Base-by-base conservation (phyloP, 2,329 filamentous ascomycete species). In the Colletotrichum coccodes region DNA sequence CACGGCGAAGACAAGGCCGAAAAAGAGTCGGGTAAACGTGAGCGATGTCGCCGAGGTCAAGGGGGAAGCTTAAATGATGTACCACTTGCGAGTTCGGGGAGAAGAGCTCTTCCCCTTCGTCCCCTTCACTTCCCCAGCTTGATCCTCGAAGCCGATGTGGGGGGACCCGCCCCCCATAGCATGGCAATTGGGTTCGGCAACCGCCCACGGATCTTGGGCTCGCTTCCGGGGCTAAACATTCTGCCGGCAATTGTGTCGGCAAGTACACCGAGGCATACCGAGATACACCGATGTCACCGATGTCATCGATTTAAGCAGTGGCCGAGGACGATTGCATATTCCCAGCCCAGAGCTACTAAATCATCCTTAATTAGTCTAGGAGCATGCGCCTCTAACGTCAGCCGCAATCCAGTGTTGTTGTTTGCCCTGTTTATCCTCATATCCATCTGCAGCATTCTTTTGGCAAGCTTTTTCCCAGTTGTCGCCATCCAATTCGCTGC, bases 171-270 rank as follows among this genome's bases (percentile, higher is more conserved):
- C 49, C 34, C 9, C 21, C 54, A 66, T 65, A 62, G 66, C 66
- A 69, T 65, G 66, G 66, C 66, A 69, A 69, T 69, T 69, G 66
- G 61, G 54, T 66, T 69, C 66, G 66, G 66, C 66, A 69, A 69
- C 49, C 44, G 40, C 21, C n/a, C 44, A 5, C 18, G 42, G 57
- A 49, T 42, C 57, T 50, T 49, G 2, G 36, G 34, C 6, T 49
- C 49, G 34, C 49, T 65, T 16, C 66, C 28, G 66, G 66, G 66
- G 61, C 28, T 66, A 60, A 66, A 66, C 16, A n/a, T 56, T 69
- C 26, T 49, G 50, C 66, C 66, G 66, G 34, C 2, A 26, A 1
- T 9, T 16, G 12, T 3, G 7, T 14, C 40, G 49, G 26, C 21
- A 57, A 4, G 0, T 8, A 38, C 46, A 65, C 65, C 60, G 60